Evolutionary conservation across 768 basidiomycete species (phyloP).

Genomic region (Boletus sp.): DNA sequence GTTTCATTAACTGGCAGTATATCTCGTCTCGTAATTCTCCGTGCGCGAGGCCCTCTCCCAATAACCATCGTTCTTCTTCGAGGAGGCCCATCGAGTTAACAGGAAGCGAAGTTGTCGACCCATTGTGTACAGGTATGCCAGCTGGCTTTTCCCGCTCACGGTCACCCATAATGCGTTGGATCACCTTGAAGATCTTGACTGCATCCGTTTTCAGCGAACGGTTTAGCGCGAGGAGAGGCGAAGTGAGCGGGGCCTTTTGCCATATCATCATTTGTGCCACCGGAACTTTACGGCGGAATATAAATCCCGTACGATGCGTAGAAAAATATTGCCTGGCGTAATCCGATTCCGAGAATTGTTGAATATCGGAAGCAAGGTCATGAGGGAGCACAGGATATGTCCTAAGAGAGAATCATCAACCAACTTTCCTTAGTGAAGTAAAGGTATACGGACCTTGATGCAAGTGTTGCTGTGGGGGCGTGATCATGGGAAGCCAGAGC

Average conservation of each 20-base stretch:
- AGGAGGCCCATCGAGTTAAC: conserved; percentile 49
- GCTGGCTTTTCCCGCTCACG: conserved; percentile 67
- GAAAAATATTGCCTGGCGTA: conserved; percentile 89
- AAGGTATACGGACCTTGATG: conserved; percentile 56
- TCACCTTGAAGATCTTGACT: conserved; percentile 81
- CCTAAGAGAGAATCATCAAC: conserved; percentile 38
- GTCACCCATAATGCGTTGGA: conserved; percentile 94
- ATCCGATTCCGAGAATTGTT: conserved; percentile 82
- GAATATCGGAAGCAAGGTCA: conserved; percentile 80
- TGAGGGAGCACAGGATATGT: conserved; percentile 76
- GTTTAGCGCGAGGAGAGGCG: conserved; percentile 73
- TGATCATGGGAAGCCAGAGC: conserved; percentile 15
- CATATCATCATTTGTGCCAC: conserved; percentile 87
- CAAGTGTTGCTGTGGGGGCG: conserved; percentile 45
- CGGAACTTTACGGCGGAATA: conserved; percentile 79
- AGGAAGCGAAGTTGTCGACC: conserved; percentile 42
- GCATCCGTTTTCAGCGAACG: conserved; percentile 71
- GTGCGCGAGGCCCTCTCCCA: conserved; percentile 74
- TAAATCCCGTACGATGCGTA: conserved; percentile 84
- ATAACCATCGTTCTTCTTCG: conserved; percentile 86
- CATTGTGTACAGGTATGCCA: conserved; percentile 45
- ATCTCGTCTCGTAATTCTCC: conserved; percentile 91
- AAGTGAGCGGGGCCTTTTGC: conserved; percentile 76
- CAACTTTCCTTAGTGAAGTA: not conserved
- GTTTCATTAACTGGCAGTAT: conserved; percentile 92